Base-by-base conservation (phyloP, 2,329 filamentous ascomycete genomes). In the Verticillium klebahnii region DNA sequence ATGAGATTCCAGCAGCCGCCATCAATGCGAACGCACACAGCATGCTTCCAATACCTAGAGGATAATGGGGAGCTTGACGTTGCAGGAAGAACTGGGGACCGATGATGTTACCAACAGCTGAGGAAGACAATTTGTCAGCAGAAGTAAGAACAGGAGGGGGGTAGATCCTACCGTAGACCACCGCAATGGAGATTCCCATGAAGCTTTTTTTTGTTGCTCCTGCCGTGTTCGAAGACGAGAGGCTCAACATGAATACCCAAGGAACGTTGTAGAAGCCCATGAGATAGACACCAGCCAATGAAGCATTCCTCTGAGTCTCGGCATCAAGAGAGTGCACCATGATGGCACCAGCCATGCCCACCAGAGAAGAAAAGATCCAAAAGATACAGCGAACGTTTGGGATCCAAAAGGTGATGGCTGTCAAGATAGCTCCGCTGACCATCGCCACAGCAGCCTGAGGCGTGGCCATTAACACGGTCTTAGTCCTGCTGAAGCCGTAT, bases 171-270 rank as follows among this genome's bases (percentile, higher is more conserved):
- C 62, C 61, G 55, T 74, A 74, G 3, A 70, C 62, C 0, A 73
- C 64, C 0, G 72, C 72, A 2, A 73, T 64, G 0, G 71, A 71
- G 3, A 70, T 60, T 1, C 66, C 67, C 63, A 86, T 80, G 58
- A 85, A 78, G 0, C 85, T 86, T 68, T 88, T 88, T 73, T 91
- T 90, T 2, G 87, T 89, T 15, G 82, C 84, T 8, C 88, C 89
- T 0, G 80, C 88, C 0, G 86, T 89, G 70, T 91, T 91, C 6
- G 83, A 86, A 71, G 72, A 73, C 14, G 65, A 67, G 0, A 74
- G 40, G 31, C 72, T 73, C 1, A 74, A 62, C 15, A 71, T 63
- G 7, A 90, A 81, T 62, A 90, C 86, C 61, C 67, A 74, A 0
- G 71, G 66, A 0, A 69, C 68, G 19, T 74, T 74, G n/a, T 73